A percentile compares a stretch with the other conserved stretches of the same genome.
phyloP scores from a whole-genome alignment of 148 eudicot species.

The Tetragonia tetragonoides region DNA sequence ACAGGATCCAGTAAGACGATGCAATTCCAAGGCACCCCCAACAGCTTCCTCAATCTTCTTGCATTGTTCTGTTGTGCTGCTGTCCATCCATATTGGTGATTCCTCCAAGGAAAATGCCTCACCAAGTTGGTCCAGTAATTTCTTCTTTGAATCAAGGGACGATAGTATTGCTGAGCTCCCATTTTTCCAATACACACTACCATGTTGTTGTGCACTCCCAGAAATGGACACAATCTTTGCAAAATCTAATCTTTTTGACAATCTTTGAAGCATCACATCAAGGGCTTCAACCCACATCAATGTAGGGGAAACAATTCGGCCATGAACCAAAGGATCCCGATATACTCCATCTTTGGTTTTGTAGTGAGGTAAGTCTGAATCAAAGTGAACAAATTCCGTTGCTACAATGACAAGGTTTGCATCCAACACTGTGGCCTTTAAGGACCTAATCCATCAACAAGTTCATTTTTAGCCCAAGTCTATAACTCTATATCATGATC shows the following conservation, averaged over 20 bases:
- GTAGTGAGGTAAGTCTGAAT: constrained; percentile 76
- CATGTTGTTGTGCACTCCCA: constrained; percentile 94
- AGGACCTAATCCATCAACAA: constrained; percentile 45
- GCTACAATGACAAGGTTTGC: constrained; percentile 49
- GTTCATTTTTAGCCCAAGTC: background rate
- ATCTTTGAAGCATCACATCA: constrained; percentile 61
- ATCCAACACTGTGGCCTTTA: constrained; percentile 86
- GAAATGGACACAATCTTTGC: constrained; percentile 68
- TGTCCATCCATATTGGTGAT: constrained; percentile 96
- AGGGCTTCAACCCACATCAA: constrained; percentile 93
- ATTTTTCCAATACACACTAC: constrained; percentile 89
- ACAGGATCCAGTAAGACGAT: constrained; percentile 76
- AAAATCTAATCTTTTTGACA: constrained; percentile 58
- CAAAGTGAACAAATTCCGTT: constrained; percentile 64
- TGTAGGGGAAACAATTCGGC: constrained; percentile 86
- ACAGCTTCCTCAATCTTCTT: constrained; percentile 78
- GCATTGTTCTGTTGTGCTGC: constrained; percentile 91
- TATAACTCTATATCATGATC: background rate
- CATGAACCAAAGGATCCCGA: constrained; percentile 55
- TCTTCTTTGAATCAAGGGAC: constrained; percentile 54
- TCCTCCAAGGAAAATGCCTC: constrained; percentile 68
- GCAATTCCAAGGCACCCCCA: constrained; percentile 77
- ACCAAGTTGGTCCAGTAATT: constrained; percentile 54
- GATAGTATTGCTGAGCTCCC: constrained; percentile 49
- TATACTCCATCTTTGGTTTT: constrained; percentile 91